Base-by-base conservation (phyloP, 345 rosid species). In the Eucalyptus marginata region DNA sequence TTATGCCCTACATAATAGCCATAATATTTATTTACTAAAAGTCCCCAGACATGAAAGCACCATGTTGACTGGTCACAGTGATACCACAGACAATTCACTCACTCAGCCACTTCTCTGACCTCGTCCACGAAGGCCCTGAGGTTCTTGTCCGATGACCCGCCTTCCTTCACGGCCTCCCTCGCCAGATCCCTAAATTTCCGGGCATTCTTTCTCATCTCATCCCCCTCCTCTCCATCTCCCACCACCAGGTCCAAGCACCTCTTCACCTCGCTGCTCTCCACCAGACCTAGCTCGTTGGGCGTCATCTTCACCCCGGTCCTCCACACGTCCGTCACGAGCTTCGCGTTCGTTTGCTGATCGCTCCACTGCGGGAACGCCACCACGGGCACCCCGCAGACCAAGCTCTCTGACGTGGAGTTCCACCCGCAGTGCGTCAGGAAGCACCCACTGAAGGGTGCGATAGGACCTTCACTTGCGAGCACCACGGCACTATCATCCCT, bases 361-460 rank as follows among this genome's bases (percentile, higher is more conserved):
- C 93, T 40, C 86, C 87, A 91, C 43, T 89, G 92, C 5, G 94
- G 94, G 54, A 71, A 87, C 13, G 85, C 89, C 88, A 93, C 92
- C 90, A 90, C 25, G 0, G 93, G 93, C 49, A 91, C 91, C 6
- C 93, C 93, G 8, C 80, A 52, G 25, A 84, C 90, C 90, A 92
- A 64, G 90, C 94, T 89, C 88, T 93, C 93, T 8, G 52, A n/a
- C 15, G 90, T 90, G 33, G 93, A 93, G 89, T 89, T 92, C 94
- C 94, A 93, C 6, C 94, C 93, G 25, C 93, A 92, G 50, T 92
- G 94, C 64, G 91, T 88, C 83, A 93, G 59, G 40, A 93, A 92
- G 81, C 94, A 93, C 36, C 93, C 14, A 92, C 46, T 5, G 93
- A 86, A 5, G 59, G 86, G 87, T 93, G 93, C 17, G 86, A 87